Conservation (phyloP, 331 rosid species). For the Malus hybrid region DNA sequence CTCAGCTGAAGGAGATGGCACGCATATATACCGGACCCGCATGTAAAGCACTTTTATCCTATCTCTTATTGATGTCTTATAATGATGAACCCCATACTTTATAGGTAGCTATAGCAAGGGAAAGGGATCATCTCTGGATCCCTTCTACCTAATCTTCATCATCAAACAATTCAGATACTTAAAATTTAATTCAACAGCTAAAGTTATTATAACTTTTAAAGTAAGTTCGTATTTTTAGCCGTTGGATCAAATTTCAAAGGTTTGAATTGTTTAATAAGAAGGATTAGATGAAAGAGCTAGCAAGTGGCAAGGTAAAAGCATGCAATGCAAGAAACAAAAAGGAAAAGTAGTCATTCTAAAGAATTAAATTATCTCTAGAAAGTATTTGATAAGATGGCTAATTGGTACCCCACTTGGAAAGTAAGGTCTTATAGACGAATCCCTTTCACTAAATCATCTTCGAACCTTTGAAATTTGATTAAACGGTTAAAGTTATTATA, state of each 20-base stretch:
- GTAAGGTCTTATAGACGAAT: not conserved
- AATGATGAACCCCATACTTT: not conserved
- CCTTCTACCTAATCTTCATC: accelerated
- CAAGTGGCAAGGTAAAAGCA: not conserved
- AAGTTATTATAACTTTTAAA: no score
- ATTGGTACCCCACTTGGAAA: not conserved
- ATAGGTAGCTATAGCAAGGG: not conserved
- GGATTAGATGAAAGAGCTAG: not conserved
- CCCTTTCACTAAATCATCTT: no score
- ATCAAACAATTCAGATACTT: no score
- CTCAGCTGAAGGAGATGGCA: not conserved
- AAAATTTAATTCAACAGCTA: no score
- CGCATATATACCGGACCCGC: not conserved
- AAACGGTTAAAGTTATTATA: no score
- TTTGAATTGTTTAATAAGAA: accelerated
- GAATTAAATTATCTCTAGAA: not conserved
- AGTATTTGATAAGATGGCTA: not conserved
- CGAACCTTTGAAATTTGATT: accelerated
- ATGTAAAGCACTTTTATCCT: not conserved
- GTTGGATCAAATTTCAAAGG: not conserved
- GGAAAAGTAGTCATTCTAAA: not conserved
- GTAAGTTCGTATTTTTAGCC: accelerated
- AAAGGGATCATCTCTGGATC: no score
- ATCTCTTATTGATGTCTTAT: not conserved
- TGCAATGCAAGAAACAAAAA: slow-evolving; percentile 2